Conservation (phyloP, 2,329 filamentous ascomycete species). For the Rutstroemia sp. region DNA sequence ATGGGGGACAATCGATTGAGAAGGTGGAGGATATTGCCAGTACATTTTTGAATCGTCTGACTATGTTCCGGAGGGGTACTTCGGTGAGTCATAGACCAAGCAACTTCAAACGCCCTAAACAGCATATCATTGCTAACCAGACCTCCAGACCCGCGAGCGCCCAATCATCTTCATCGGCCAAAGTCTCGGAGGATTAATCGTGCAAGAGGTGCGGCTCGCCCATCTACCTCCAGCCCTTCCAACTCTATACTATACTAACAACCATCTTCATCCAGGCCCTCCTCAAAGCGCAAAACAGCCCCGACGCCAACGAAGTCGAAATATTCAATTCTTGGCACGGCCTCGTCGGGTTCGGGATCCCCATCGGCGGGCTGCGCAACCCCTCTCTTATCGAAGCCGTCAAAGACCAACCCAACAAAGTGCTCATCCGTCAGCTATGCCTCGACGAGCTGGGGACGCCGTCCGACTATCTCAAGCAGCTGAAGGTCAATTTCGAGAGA, state of each 20-base stretch:
- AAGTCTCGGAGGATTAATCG: conserved; percentile 4
- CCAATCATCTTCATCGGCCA: conserved; percentile 9
- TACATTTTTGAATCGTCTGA: conserved; percentile 1
- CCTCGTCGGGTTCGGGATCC: conserved; percentile 7
- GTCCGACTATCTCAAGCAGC: neutral
- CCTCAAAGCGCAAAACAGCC: neutral
- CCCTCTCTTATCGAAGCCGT: conserved; percentile 1
- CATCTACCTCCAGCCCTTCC: no score
- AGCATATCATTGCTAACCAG: neutral
- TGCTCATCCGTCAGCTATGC: neutral
- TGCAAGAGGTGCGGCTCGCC: neutral
- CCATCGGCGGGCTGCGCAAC: conserved; percentile 1
- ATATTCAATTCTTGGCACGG: conserved; percentile 2
- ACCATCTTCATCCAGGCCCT: neutral
- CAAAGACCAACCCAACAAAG: conserved; percentile 5
- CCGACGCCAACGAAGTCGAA: neutral
- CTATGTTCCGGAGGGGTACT: neutral
- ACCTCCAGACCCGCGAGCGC: neutral
- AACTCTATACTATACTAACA: neutral
- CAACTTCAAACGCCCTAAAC: no score
- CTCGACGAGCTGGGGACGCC: neutral
- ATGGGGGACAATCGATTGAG: conserved; percentile 1
- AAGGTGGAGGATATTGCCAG: neutral
- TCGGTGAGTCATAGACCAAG: neutral
- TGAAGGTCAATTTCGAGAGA: neutral